Evolutionary conservation across 345 rosid genomes (phyloP), one percentile per base, ranked within the genome.

Genomic region (Clarkia xantiana): DNA sequence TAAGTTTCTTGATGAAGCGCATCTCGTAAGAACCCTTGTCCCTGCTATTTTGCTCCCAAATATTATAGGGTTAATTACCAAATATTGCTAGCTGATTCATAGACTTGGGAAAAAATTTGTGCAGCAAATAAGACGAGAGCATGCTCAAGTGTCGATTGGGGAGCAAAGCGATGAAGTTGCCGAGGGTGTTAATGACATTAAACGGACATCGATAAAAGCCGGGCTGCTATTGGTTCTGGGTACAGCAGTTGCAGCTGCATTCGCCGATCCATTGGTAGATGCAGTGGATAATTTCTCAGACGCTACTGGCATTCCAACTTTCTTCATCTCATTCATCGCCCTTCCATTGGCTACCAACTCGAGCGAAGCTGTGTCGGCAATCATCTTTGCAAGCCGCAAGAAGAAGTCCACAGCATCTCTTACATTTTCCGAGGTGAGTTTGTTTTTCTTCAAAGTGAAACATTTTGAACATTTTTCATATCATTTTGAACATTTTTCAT

Each of bases 241-340:
- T 56, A 75, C 96, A n/a, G 0, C 55, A 47, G 81, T 91, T 60
- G 94, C 96, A 14, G 98, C 94, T 73, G 87, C 60, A 4, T 84
- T 91, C 64, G 95, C 96, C 11, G 98, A 91, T 75, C 94, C 96
- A 38, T 72, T 91, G 44, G 98, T 86, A 2, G 98, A 91, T 61
- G 84, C 77, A 0, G 94, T 86, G n/a, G 83, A 86, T 63, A 73
- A 86, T 64, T 86, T 91, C 67, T 91, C 98, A 0, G 71, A 64
- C 40, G 94, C 94, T 7, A 91, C 96, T 10, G 62, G 87, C 52
- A 91, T 91, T 64, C 95, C 98, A n/a, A 67, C 96, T 55, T 91
- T 91, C 77, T 91, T 91, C 68, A 86, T 86, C 62, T 91, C 98
- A 13, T 91, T 91, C 57, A 75, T 91, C 18, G 94, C 62, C 40